Evolutionary conservation across 106 monocot species (phyloP).

Genomic region (Allium sativum): DNA sequence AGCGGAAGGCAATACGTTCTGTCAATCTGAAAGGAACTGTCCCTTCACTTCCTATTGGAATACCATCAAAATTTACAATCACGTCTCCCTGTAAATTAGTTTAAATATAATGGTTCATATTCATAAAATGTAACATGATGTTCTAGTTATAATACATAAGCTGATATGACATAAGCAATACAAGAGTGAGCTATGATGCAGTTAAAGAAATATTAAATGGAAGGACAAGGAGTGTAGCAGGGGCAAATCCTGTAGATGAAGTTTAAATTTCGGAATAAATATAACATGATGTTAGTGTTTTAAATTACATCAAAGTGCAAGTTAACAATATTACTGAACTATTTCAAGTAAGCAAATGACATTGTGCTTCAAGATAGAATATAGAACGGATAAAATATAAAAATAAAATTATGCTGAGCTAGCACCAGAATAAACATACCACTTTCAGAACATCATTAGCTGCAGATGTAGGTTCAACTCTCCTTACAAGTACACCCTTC

Average conservation of each 20-base stretch:
- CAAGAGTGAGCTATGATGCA: too few species aligned
- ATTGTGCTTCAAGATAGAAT: neutral
- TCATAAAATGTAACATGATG: too few species aligned
- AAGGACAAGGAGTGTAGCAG: too few species aligned
- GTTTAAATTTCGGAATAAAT: too few species aligned
- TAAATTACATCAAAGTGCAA: too few species aligned
- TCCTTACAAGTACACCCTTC: constrained; percentile 83
- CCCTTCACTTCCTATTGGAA: constrained; percentile 78
- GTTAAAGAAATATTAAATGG: too few species aligned
- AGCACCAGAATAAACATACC: constrained; percentile 23
- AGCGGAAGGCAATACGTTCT: constrained; percentile 94
- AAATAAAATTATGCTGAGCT: neutral
- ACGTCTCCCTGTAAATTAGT: constrained; percentile 71
- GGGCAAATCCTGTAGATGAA: too few species aligned
- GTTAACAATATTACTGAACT: too few species aligned
- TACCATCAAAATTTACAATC: constrained; percentile 91
- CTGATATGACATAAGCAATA: too few species aligned
- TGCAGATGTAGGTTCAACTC: constrained; percentile 82
- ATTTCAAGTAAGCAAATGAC: neutral
- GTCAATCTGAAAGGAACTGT: constrained; percentile 92
- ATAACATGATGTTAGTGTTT: too few species aligned
- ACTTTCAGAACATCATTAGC: constrained; percentile 61
- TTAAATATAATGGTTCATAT: too few species aligned
- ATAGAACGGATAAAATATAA: neutral
- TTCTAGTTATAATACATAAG: too few species aligned